These are phyloP conservation scores for Lichtheimia hyalospora DNA, from an alignment of 371 early-diverging fungal species.

Conservation along the genomic window DNA sequence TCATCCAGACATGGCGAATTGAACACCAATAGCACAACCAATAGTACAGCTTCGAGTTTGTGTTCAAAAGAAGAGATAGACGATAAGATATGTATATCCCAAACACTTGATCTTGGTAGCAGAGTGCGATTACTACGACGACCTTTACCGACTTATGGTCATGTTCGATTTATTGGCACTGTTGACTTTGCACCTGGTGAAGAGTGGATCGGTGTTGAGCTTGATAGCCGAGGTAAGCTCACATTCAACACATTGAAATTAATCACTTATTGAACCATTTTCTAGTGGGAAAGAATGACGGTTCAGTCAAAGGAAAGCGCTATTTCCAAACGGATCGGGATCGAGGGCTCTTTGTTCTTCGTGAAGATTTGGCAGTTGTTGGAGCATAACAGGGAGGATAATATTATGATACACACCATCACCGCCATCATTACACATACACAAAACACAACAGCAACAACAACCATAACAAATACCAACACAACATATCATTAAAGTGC, in stretches of 20 bases:
- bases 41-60: not conserved
- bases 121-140: slow-evolving; percentile 32
- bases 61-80: slow-evolving; percentile 3
- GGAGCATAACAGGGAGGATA: not conserved
- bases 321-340: slow-evolving; percentile 40
- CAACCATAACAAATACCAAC: no score
- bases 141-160: slow-evolving; percentile 33
- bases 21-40: not conserved
- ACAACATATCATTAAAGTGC: no score
- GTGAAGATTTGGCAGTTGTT: slow-evolving; percentile 26
- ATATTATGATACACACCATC: no score
- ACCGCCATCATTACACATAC: no score
- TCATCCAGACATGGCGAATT: not conserved
- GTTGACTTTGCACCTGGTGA: slow-evolving; percentile 25
- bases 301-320: slow-evolving; percentile 30
- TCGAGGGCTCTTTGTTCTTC: slow-evolving; percentile 36
- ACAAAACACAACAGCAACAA: no score
- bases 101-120: not conserved
- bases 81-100: not conserved
- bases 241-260: not conserved
- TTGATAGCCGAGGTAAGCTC: slow-evolving; percentile 37
- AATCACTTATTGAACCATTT: not conserved
- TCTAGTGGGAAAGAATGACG: slow-evolving; percentile 44
- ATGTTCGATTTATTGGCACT: slow-evolving; percentile 38
- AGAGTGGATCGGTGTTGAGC: slow-evolving; percentile 45